Conservation (phyloP, 2,329 filamentous ascomycete genomes). For the Chlorencoelia australis region DNA sequence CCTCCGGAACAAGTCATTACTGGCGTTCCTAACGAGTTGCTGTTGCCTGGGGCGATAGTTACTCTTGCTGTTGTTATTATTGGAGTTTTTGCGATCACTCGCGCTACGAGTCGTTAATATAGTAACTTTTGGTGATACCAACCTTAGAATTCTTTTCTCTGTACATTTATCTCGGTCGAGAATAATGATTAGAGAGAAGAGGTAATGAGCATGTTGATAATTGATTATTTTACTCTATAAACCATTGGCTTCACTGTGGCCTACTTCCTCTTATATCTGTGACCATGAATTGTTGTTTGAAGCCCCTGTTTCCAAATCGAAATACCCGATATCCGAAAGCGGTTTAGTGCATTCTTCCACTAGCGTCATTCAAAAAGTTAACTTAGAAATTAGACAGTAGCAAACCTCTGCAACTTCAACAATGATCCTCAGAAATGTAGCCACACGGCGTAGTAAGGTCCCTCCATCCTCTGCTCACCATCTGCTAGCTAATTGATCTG, state of each 20-base stretch:
- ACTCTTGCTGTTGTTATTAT: constrained; percentile 92
- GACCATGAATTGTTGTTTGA: too few species aligned
- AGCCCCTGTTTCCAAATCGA: too few species aligned
- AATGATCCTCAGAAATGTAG: constrained; percentile 48
- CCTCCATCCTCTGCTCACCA: background rate
- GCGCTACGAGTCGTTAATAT: constrained; percentile 42
- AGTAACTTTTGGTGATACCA: constrained; percentile 8
- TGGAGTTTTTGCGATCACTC: constrained; percentile 81
- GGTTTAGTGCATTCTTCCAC: constrained; percentile 9
- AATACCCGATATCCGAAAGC: constrained; percentile 1
- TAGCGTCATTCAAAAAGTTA: constrained; percentile 22
- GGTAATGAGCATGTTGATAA: too few species aligned
- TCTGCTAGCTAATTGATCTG: constrained; percentile 13
- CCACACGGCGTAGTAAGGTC: constrained; percentile 43
- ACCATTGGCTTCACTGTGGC: too few species aligned
- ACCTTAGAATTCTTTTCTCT: constrained; percentile 10
- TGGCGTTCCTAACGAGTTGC: constrained; percentile 86
- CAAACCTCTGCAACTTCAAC: constrained; percentile 19
- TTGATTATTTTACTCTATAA: too few species aligned
- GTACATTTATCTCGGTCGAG: constrained; percentile 3
- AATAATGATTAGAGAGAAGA: too few species aligned
- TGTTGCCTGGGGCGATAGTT: constrained; percentile 88
- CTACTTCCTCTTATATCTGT: too few species aligned
- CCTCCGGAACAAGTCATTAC: constrained; percentile 61
- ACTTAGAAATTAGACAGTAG: constrained; percentile 3